Percentiles rank a stretch among this genome's conserved stretches.
phyloP scores from a whole-genome alignment of 495 filamentous ascomycete genomes.

The Annulohypoxylon stygium region DNA sequence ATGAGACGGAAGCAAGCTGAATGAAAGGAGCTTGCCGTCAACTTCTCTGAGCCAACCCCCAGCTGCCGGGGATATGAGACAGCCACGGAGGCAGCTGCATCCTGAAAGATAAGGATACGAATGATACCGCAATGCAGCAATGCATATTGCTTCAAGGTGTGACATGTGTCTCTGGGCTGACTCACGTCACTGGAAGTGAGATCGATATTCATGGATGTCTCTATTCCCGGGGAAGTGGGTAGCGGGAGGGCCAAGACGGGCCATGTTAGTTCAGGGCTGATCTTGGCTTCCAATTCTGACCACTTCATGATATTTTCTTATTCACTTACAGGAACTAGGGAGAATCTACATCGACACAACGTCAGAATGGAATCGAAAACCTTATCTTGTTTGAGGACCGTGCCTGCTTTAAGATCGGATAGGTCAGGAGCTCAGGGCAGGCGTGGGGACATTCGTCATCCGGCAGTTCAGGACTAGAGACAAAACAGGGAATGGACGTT shows the following conservation, averaged over 20 bases:
- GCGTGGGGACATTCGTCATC: constrained; percentile 36
- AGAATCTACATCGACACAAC: background rate
- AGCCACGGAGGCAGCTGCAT: constrained; percentile 20
- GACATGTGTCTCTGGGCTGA: constrained; percentile 11
- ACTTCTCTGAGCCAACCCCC: background rate
- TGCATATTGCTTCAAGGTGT: constrained; percentile 6
- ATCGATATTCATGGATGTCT: constrained; percentile 6
- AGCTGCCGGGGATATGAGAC: constrained; percentile 22
- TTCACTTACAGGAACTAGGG: background rate
- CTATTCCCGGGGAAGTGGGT: constrained; percentile 15
- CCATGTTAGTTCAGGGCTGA: background rate
- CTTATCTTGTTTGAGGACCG: constrained; percentile 19
- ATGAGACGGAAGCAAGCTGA: constrained; percentile 13
- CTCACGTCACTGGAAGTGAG: constrained; percentile 23
- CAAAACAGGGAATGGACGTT: constrained; percentile 15
- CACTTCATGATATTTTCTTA: constrained; percentile 3
- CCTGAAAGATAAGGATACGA: constrained; percentile 10
- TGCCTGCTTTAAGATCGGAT: constrained; percentile 14
- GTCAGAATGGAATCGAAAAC: constrained; percentile 11
- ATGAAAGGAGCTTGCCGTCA: constrained; percentile 11
- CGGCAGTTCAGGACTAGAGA: constrained; percentile 8
- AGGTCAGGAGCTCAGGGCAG: constrained; percentile 26
- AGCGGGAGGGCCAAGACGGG: background rate
- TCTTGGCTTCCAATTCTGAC: background rate
- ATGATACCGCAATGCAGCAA: background rate